Conservation (phyloP, 2,329 filamentous ascomycete species). For the Dothistroma septosporum region DNA sequence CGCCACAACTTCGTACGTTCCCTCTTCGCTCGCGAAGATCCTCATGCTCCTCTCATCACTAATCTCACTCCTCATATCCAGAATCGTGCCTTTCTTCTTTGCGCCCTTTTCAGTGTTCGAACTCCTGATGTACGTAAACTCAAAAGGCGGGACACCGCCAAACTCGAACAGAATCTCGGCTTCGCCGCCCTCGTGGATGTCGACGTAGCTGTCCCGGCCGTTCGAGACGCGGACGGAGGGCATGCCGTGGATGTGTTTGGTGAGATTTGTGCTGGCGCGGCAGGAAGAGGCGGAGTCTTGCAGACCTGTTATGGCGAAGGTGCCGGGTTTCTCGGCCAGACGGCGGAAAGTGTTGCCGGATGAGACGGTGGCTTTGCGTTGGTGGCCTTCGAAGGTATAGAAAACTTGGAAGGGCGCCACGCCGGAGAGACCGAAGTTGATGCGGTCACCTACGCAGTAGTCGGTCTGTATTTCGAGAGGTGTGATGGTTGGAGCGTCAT, state of each 20-base stretch:
- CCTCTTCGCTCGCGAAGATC: constrained; percentile 83
- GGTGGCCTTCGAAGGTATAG: constrained; percentile 78
- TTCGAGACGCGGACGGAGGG: constrained; percentile 87
- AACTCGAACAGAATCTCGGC: constrained; percentile 94
- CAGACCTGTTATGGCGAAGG: constrained; percentile 80
- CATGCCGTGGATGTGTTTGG: constrained; percentile 83
- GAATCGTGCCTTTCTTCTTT: constrained; percentile 65
- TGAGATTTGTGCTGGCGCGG: constrained; percentile 70
- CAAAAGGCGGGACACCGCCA: constrained; percentile 90
- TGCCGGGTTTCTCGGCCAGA: constrained; percentile 84
- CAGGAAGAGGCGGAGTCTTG: constrained; percentile 87
- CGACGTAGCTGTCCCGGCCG: constrained; percentile 73
- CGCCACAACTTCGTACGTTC: constrained; percentile 93
- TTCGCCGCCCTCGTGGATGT: constrained; percentile 95
- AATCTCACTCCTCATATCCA: constrained; percentile 87
- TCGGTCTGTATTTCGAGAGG: constrained; percentile 78
- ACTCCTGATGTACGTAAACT: constrained; percentile 93
- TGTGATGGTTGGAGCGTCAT: constrained; percentile 86
- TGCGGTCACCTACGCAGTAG: constrained; percentile 92
- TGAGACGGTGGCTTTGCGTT: constrained; percentile 69
- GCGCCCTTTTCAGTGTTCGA: constrained; percentile 72
- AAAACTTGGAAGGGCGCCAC: constrained; percentile 88
- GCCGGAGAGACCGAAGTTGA: constrained; percentile 86
- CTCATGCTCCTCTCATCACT: constrained; percentile 77
- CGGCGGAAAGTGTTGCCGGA: constrained; percentile 82